Base-by-base conservation (phyloP, 1,284 basidiomycete genomes). In the Melampsora abietis-canadensis region DNA sequence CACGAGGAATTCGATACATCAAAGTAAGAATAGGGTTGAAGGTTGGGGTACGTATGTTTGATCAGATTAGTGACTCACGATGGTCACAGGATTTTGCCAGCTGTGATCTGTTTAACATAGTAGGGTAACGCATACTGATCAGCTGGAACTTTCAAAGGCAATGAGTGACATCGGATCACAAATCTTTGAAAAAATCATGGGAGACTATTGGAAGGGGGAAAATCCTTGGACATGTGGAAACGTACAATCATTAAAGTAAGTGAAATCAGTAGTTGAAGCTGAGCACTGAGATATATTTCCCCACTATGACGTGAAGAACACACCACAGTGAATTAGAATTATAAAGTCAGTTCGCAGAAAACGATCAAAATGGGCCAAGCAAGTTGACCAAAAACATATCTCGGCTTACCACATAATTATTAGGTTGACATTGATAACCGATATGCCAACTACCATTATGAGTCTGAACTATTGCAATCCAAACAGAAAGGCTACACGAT, bases 281-380 rank as follows among this genome's bases (percentile, higher is more conserved):
- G 78, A 76, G 44, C 78, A 78, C 37, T 78, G 76, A 10, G 73
- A 74, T 46, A 79, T 78, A 48, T 78, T 78, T 4, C 78, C 77
- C 78, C 78, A 79, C 59, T 77, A 51, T 5, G 15, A 51, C 4
- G 12, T 19, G 5, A 51, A 51, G 48, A 14, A 51, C 4, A 51
- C 21, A n/a, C n/a, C n/a, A n/a, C n/a, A n/a, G n/a, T n/a, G n/a
- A n/a, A n/a, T n/a, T n/a, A n/a, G n/a, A n/a, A n/a, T n/a, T n/a
- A n/a, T n/a, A n/a, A n/a, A n/a, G n/a, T n/a, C n/a, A n/a, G n/a
- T n/a, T n/a, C n/a, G n/a, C n/a, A n/a, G n/a, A n/a, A n/a, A n/a
- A n/a, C n/a, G n/a, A n/a, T n/a, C n/a, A n/a, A n/a, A n/a, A n/a
- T n/a, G n/a, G n/a, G n/a, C n/a, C n/a, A n/a, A n/a, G n/a, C n/a